Evolutionary conservation across 805 yeast genomes (phyloP).

Genomic region (Yarrowia osloensis): DNA sequence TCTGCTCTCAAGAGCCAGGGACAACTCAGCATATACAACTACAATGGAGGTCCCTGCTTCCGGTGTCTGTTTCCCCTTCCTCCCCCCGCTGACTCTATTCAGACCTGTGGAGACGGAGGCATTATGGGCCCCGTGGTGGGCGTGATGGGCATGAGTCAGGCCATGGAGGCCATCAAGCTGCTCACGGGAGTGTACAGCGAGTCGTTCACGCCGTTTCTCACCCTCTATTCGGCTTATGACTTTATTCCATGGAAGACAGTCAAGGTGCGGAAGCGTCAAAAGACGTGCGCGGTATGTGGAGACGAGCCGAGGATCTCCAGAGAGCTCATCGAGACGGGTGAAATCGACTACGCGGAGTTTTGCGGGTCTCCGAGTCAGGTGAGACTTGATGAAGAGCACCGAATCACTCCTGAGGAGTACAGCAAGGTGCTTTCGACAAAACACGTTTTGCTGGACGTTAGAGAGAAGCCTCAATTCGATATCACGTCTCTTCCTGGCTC

Average conservation of each 20-base stretch:
- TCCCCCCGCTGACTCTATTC: conserved; percentile 79
- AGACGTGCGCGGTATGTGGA: conserved; percentile 67
- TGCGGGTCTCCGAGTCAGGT: conserved; percentile 62
- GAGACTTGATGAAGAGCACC: conserved; percentile 51
- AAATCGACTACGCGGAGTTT: conserved; percentile 65
- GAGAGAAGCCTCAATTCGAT: conserved; percentile 74
- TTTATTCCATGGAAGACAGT: conserved; percentile 66
- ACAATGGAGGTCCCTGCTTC: conserved; percentile 81
- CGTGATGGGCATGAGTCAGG: conserved; percentile 83
- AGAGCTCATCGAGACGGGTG: conserved; percentile 49
- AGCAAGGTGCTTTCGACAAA: conserved; percentile 33
- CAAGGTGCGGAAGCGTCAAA: conserved; percentile 72
- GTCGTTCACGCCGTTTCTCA: conserved; percentile 66
- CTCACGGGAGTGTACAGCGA: conserved; percentile 54
- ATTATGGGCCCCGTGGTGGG: conserved; percentile 98
- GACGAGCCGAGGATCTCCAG: conserved; percentile 52
- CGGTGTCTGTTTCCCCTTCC: conserved; percentile 91
- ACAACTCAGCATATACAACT: conserved; percentile 77
- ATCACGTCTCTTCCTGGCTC: conserved; percentile 64
- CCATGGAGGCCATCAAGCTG: conserved; percentile 80
- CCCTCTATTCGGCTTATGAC: conserved; percentile 52
- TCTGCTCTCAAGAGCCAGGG: conserved; percentile 93
- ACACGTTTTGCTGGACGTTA: conserved; percentile 65
- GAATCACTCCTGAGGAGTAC: conserved; percentile 52
- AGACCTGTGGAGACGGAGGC: conserved; percentile 90